Base-by-base conservation (phyloP, 306 rosid genomes). In the Fragaria vesca region DNA sequence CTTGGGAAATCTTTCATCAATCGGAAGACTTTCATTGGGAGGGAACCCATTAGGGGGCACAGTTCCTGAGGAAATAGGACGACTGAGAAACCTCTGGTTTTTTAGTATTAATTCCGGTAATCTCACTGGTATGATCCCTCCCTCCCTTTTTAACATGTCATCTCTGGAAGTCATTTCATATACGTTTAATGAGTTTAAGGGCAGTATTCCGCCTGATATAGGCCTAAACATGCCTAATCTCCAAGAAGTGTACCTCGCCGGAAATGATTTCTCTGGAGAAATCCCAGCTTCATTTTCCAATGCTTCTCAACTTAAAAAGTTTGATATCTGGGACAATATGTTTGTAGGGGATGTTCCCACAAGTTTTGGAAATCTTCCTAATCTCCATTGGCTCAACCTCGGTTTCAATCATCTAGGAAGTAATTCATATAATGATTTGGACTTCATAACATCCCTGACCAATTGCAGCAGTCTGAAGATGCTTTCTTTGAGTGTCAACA, bases 1-100 rank as follows among this genome's bases (percentile, higher is more conserved):
- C 21, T 42, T 85, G 8, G 84, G 91, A 30, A 85, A 85, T 18
- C 72, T 85, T 76, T 75, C 89, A 60, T 78, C 78, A 12, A 82
- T 83, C 45, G 24, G 10, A 6, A 0, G 0, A 40, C 46, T 84
- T 28, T 0, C 11, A 4, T 81, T 83, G 8, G 73, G 70, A 17
- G 4, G 10, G 5, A 60, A 60, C 66, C 26, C 15, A 1, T 30
- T 62, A 1, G 42, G 12, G 40, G 89, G 87, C 6, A 70, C 42
- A 18, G 61, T 88, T 69, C 91, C 86, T 12, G 51, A 71, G 34
- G 79, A 81, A 24, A 38, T 88, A 15, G 81, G 86, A 10, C 36
- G 0, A 1, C 70, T 79, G 76, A 43, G 71, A 26, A 81, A 58
- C 38, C 32, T 79, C 8, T 2, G 8, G 17, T 3, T 32, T 0